Evolutionary conservation across 345 rosid species (phyloP).

Genomic region (Citrus cavaleriei): DNA sequence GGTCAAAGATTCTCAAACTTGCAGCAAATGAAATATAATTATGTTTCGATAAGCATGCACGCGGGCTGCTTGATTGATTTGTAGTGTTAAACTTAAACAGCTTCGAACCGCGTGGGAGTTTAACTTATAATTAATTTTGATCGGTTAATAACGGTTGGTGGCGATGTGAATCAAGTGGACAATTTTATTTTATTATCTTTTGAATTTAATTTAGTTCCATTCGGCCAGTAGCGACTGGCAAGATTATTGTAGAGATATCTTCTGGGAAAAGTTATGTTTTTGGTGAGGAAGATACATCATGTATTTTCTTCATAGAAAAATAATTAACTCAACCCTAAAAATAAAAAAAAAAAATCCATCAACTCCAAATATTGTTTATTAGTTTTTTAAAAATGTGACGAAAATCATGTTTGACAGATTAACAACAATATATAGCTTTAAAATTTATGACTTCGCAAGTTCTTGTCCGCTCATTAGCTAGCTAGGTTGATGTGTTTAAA

Average conservation of each 20-base stretch:
- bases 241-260: slow-evolving; percentile 1
- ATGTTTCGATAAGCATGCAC: not conserved
- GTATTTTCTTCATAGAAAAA: not conserved
- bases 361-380: not conserved
- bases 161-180: not conserved
- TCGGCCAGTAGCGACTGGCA: not conserved
- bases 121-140: not conserved
- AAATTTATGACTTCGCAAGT: not conserved
- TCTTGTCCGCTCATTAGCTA: not conserved
- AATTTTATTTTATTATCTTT: not conserved
- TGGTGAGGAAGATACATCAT: not conserved
- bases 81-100: not conserved
- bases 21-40: not conserved
- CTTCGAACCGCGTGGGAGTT: not conserved
- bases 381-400: not conserved
- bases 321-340: too few species aligned
- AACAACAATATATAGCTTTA: not conserved
- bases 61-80: not conserved
- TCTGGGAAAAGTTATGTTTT: slow-evolving; percentile 24
- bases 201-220: not conserved
- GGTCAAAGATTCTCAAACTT: not conserved
- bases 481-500: too few species aligned
- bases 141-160: slow-evolving; percentile 11
- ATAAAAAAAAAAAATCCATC: not conserved
- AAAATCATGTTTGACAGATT: not conserved